These are phyloP conservation scores for Fusarium equiseti DNA, from an alignment of 2,329 filamentous ascomycete genomes.

Conservation along the genomic window DNA sequence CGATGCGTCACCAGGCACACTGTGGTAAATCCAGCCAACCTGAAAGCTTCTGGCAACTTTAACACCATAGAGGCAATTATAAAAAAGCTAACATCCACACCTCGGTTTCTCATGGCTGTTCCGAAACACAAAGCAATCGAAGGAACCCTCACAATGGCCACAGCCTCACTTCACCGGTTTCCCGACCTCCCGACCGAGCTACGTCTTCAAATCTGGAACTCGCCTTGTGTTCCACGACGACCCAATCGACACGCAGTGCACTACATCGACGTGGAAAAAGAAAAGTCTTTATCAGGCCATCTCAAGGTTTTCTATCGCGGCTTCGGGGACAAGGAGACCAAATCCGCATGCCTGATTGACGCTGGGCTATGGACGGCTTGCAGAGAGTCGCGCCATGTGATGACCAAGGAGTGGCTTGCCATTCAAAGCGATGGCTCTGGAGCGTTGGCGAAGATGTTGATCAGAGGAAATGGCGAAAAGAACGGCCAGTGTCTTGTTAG, in stretches of 20 bases:
- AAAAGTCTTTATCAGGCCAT: accelerated
- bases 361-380: conserved; percentile 14
- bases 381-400: conserved; percentile 3
- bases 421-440: accelerated
- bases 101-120: not conserved
- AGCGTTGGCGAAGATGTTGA: not conserved
- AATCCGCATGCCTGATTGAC: conserved; percentile 7
- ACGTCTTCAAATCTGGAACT: not conserved
- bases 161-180: not conserved
- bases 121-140: not conserved
- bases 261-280: not conserved
- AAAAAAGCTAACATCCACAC: not conserved
- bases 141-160: not conserved
- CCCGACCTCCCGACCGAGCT: not conserved
- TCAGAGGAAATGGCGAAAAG: accelerated
- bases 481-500: not conserved
- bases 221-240: accelerated
- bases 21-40: not conserved
- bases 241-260: not conserved
- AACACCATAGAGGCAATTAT: accelerated
- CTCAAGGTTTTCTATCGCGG: not conserved
- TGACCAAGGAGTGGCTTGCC: not conserved
- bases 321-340: not conserved
- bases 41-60: not conserved
- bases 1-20: not conserved